Evolutionary conservation across 352 stramenopile species (phyloP), one percentile per base, ranked within the genome.

Genomic region (Phytophthora hybrid): DNA sequence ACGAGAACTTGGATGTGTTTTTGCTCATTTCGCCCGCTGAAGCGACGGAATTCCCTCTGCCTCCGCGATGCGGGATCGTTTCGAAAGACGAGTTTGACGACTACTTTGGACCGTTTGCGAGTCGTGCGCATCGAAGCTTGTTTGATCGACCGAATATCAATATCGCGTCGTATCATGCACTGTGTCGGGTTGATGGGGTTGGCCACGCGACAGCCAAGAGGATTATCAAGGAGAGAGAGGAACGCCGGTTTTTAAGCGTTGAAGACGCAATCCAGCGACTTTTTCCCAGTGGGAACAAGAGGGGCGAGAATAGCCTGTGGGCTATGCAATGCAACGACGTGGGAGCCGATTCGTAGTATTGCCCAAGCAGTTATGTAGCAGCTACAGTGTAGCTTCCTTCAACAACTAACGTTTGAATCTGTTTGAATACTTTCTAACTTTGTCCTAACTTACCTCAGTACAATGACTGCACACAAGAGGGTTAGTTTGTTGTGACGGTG

Each of bases 91-190:
- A 63, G 10, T 63, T 63, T 37, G 4, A 16, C 10, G 37, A 39
- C 14, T 63, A 54, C 37, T 63, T 63, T 14, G 57, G 57, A 54
- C 37, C 23, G 4, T 63, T 63, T 39, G 37, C 57, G 26, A 54
- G 57, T 39, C 57, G 57, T 29, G 52, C 52, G 26, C 23, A 58
- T 14, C 52, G 52, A 18, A 58, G 52, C 16, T 29, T 58, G 13
- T 6, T 41, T 10, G 52, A 58, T 4, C 8, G 13, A 58, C 26
- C 52, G 26, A 37, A 58, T 39, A 23, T 39, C 52, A 58, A 58
- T n/a, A 41, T 13, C 26, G 52, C 52, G 7, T 58, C 23, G 52
- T 56, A 56, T 56, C 21, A 31, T 9, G 51, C 16, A 14, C 14
- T 58, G 26, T 29, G 52, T 58, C 13, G 14, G 4, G 26, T 58